Conservation (phyloP, 2,329 filamentous ascomycete species). For the Shiraia bambusicola region DNA sequence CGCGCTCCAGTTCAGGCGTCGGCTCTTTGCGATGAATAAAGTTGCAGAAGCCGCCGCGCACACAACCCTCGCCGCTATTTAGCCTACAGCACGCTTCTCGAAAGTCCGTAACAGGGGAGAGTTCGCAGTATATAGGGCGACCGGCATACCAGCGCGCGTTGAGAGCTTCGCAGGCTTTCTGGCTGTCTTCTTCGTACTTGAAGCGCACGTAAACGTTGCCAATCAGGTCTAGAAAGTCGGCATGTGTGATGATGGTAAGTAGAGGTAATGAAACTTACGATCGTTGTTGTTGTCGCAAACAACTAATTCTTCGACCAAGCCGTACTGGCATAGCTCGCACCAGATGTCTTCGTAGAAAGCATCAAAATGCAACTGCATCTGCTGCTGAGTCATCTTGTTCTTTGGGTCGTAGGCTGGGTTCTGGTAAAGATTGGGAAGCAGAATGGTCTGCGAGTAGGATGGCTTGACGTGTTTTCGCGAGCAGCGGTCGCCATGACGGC, state of each 20-base stretch:
- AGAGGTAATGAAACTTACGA: constrained; percentile 56
- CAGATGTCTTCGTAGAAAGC: constrained; percentile 99
- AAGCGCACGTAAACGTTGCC: constrained; percentile 99
- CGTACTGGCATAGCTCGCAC: constrained; percentile 99
- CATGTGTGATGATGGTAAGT: constrained; percentile 17
- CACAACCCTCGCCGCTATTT: constrained; percentile 93
- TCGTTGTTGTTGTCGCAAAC: constrained; percentile 99
- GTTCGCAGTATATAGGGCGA: constrained; percentile 95
- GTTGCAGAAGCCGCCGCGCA: constrained; percentile 96
- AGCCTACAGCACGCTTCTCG: constrained; percentile 94
- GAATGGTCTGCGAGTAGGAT: constrained; percentile 94
- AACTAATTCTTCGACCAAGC: constrained; percentile 94
- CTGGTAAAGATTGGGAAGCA: constrained; percentile 98
- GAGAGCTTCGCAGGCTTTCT: constrained; percentile 88
- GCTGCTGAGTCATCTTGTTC: constrained; percentile 92
- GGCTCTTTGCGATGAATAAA: constrained; percentile 99
- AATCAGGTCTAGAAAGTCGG: constrained; percentile 71
- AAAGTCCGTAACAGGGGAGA: constrained; percentile 96
- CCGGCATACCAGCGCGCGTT: constrained; percentile 97
- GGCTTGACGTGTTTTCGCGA: constrained; percentile 99
- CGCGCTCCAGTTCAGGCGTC: constrained; percentile 80
- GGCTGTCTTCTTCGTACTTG: constrained; percentile 98
- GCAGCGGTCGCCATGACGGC: constrained; percentile 96
- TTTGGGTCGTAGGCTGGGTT: constrained; percentile 97
- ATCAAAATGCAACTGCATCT: constrained; percentile 99